phyloP scores from a whole-genome alignment of 768 basidiomycete species.

The Ephemerocybe angulata region DNA sequence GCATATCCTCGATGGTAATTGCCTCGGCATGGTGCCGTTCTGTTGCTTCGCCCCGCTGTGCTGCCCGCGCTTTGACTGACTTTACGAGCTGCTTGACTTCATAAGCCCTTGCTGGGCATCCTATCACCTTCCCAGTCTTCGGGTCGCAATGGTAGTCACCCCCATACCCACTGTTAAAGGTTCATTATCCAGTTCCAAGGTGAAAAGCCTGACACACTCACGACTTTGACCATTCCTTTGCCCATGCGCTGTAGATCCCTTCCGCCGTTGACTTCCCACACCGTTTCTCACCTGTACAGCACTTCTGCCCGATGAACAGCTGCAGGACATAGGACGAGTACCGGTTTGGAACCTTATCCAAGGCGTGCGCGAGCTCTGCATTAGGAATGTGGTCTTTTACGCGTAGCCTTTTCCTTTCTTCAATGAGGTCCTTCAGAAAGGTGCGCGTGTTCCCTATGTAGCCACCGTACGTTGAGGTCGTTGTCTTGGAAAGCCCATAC shows the following conservation, averaged over 20 bases:
- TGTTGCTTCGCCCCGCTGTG: conserved; percentile 16
- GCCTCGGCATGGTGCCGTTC: conserved; percentile 29
- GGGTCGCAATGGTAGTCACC: conserved; percentile 24
- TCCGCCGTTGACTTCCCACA: neutral
- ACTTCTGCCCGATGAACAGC: conserved; percentile 4
- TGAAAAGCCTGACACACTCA: neutral
- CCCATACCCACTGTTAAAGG: conserved; percentile 13
- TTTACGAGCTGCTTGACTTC: conserved; percentile 22
- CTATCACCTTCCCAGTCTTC: conserved; percentile 18
- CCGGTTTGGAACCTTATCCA: neutral
- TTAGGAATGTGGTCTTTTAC: neutral
- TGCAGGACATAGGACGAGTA: neutral
- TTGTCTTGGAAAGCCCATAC: too few relatives aligned
- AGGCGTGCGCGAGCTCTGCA: neutral
- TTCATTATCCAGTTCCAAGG: neutral
- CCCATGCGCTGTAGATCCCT: neutral
- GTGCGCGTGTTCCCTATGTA: neutral
- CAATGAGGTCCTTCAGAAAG: neutral
- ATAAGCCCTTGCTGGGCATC: conserved; percentile 25
- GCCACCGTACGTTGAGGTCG: too few relatives aligned
- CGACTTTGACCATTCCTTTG: neutral
- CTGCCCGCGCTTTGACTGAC: conserved; percentile 20
- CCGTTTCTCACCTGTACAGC: neutral
- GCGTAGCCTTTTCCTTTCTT: neutral
- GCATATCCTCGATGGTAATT: conserved; percentile 29